A percentile compares a stretch with the other conserved stretches of the same genome.
Conservation (phyloP, 1,284 basidiomycete genomes). For the Ustilago loliicola region DNA sequence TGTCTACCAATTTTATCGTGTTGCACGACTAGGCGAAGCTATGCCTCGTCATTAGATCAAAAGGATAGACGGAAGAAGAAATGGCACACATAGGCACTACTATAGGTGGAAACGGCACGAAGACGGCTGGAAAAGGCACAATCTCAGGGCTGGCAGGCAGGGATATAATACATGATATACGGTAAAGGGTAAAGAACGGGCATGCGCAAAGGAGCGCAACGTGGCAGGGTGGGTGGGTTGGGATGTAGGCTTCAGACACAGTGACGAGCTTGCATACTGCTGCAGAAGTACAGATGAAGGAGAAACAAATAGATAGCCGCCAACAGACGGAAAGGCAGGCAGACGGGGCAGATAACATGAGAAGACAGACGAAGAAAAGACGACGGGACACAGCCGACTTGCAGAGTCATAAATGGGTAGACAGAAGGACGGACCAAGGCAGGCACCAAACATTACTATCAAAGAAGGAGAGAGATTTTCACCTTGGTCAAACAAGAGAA, state of each 20-base stretch:
- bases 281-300: neutral
- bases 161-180: neutral
- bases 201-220: constrained; percentile 1
- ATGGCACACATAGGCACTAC: neutral
- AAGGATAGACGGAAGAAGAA: neutral
- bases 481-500: too few relatives aligned
- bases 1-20: neutral
- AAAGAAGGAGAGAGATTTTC: too few relatives aligned
- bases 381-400: too few relatives aligned
- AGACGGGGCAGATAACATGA: neutral
- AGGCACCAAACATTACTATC: too few relatives aligned
- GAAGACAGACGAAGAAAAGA: too few relatives aligned
- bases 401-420: too few relatives aligned
- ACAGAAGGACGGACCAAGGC: too few relatives aligned
- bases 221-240: neutral
- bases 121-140: too few relatives aligned
- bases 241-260: neutral
- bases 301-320: neutral
- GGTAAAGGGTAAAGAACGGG: neutral
- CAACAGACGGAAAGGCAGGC: neutral
- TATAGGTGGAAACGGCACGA: neutral
- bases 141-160: too few relatives aligned
- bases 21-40: neutral
- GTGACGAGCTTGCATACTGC: neutral
- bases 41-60: neutral